These are phyloP conservation scores for Neurospora tetraspora DNA, from an alignment of 495 filamentous ascomycete species.

Conservation along the genomic window DNA sequence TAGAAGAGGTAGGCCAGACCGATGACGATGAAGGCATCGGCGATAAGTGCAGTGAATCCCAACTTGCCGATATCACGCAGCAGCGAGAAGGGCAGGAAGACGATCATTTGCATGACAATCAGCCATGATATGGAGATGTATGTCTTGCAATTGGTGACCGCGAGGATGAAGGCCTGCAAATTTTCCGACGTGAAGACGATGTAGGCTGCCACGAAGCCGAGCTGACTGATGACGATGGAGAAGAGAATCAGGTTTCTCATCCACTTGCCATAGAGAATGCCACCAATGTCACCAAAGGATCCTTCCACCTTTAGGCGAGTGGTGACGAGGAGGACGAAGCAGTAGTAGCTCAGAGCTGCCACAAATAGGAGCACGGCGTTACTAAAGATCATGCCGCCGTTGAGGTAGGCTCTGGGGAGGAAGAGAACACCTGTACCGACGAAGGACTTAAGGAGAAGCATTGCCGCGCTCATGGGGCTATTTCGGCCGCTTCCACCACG, in stretches of 20 bases:
- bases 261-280: slow-evolving; percentile 78
- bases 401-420: slow-evolving; percentile 81
- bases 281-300: slow-evolving; percentile 95
- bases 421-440: slow-evolving; percentile 97
- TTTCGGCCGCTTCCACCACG: slow-evolving; percentile 62
- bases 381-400: slow-evolving; percentile 96
- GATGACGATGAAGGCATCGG: slow-evolving; percentile 87
- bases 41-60: slow-evolving; percentile 79
- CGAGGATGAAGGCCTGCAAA: slow-evolving; percentile 80
- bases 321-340: slow-evolving; percentile 84
- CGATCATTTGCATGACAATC: slow-evolving; percentile 84
- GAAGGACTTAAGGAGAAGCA: slow-evolving; percentile 90
- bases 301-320: slow-evolving; percentile 74
- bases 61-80: slow-evolving; percentile 94
- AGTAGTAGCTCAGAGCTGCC: slow-evolving; percentile 83
- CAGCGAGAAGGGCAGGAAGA: slow-evolving; percentile 87
- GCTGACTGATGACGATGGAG: slow-evolving; percentile 87
- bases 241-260: slow-evolving; percentile 78
- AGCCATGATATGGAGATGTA: slow-evolving; percentile 77
- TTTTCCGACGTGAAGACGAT: slow-evolving; percentile 97
- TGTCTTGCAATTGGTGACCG: slow-evolving; percentile 70
- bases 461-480: slow-evolving; percentile 58
- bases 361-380: slow-evolving; percentile 79
- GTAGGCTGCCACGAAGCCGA: slow-evolving; percentile 95
- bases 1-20: slow-evolving; percentile 92